These are phyloP conservation scores for Samsoniella hepiali DNA, from an alignment of 2,329 filamentous ascomycete species.

Conservation along the genomic window DNA sequence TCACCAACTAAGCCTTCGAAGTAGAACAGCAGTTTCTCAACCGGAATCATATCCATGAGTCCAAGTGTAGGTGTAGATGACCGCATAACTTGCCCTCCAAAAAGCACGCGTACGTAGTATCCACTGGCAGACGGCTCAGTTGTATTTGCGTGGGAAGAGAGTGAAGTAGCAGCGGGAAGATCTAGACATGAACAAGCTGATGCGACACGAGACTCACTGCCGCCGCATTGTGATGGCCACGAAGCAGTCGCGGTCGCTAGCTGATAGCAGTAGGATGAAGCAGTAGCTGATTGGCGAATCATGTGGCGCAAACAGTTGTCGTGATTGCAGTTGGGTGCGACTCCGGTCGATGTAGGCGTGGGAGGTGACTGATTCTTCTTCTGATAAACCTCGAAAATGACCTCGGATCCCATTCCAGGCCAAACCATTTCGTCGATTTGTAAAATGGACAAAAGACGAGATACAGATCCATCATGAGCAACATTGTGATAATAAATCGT, in stretches of 20 bases:
- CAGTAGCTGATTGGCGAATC: constrained; percentile 25
- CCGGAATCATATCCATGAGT: constrained; percentile 65
- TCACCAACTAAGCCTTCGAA: constrained; percentile 67
- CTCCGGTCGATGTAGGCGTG: constrained; percentile 22
- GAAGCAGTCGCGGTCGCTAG: constrained; percentile 21
- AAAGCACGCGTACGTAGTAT: constrained; percentile 65
- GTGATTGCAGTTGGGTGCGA: constrained; percentile 26
- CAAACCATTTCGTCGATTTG: constrained; percentile 76
- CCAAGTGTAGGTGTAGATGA: constrained; percentile 70
- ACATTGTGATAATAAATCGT: constrained; percentile 69
- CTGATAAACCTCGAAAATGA: constrained; percentile 71
- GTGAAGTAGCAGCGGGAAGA: constrained; percentile 19
- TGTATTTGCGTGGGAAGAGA: constrained; percentile 52
- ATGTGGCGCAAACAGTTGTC: constrained; percentile 33
- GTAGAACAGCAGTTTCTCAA: constrained; percentile 63
- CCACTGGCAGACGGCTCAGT: constrained; percentile 31
- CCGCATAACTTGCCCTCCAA: constrained; percentile 62
- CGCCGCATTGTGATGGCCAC: constrained; percentile 28
- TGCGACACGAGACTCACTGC: constrained; percentile 23
- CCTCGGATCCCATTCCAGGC: constrained; percentile 78
- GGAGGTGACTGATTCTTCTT: constrained; percentile 28
- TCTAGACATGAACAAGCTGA: constrained; percentile 30
- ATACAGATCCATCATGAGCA: constrained; percentile 74
- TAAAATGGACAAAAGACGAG: constrained; percentile 63
- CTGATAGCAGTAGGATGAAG: constrained; percentile 26